Evolutionary conservation across 139 green algal genomes (phyloP), one percentile per base, ranked within the genome.

Genomic region (Edaphochlamys debaryana): DNA sequence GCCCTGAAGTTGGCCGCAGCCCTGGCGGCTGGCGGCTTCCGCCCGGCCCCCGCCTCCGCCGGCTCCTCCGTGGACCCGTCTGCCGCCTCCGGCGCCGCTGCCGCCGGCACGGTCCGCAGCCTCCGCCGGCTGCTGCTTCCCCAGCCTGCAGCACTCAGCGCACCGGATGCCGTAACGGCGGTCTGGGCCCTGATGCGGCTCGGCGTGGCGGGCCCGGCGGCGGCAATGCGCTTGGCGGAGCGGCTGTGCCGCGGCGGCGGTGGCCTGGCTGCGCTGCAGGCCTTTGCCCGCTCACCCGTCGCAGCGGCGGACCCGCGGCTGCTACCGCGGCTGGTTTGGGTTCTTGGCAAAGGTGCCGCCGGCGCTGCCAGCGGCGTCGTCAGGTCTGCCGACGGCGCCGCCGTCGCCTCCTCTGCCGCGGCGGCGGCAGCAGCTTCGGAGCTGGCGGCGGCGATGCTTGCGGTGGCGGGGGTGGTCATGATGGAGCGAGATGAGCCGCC

Each of bases 181-280:
- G 54, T 58, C 37, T 69, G 56, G 73, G 56, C 56, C 38, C 38
- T 80, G 36, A n/a, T 58, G 38, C 56, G 56, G 8, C 56, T 69
- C 17, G 50, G 38, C 3, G 23, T 41, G 13, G 56, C 29, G 7
- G 56, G 56, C 29, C 37, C 56, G 13, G 52, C 56, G 38, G 56
- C 29, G 58, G 73, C 62, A 37, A 36, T 58, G 73, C 38, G 52
- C 29, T 40, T 79, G 72, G 50, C 34, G 36, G 45, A 37, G 72
- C 25, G 38, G 36, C 54, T 79, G 54, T 23, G 29, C 54, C 54
- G 54, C 54, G 23, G 72, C 13, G 23, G 50, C 50, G 50, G 8
- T n/a, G n/a, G n/a, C n/a, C n/a, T n/a, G n/a, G n/a, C n/a, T n/a
- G n/a, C n/a, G n/a, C n/a, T n/a, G n/a, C n/a, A n/a, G n/a, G n/a